These are phyloP conservation scores for Syzygium aromaticum DNA, from an alignment of 345 rosid genomes.

Conservation along the genomic window DNA sequence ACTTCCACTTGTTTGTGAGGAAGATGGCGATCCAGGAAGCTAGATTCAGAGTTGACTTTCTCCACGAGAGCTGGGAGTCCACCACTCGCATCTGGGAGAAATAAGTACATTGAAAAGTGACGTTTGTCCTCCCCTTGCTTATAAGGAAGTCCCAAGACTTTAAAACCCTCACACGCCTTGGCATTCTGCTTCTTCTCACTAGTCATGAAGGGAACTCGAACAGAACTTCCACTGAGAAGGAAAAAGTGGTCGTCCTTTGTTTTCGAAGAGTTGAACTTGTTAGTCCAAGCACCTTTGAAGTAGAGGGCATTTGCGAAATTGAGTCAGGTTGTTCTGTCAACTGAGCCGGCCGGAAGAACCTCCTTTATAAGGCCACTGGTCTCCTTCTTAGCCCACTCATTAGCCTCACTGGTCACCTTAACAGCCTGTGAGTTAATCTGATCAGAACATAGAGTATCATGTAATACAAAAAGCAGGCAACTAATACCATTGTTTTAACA, in stretches of 20 bases:
- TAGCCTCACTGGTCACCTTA: slow-evolving; percentile 53
- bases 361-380: slow-evolving; percentile 67
- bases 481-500: not conserved
- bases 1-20: slow-evolving; percentile 1
- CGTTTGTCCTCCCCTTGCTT: slow-evolving; percentile 61
- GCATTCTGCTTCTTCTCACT: slow-evolving; percentile 52
- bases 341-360: slow-evolving; percentile 60
- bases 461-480: not conserved
- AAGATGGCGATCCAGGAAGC: slow-evolving; percentile 8
- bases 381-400: slow-evolving; percentile 66
- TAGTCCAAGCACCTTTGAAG: slow-evolving; percentile 77
- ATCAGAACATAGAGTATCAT: not conserved
- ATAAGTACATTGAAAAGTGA: slow-evolving; percentile 63
- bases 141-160: slow-evolving; percentile 75
- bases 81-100: slow-evolving; percentile 49
- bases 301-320: slow-evolving; percentile 72
- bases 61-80: slow-evolving; percentile 3
- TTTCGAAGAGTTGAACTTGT: slow-evolving; percentile 42
- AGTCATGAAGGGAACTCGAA: slow-evolving; percentile 69
- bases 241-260: slow-evolving; percentile 57
- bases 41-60: slow-evolving; percentile 6
- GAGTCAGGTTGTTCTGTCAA: slow-evolving; percentile 41
- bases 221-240: slow-evolving; percentile 41
- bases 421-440: slow-evolving; percentile 35
- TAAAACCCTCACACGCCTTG: slow-evolving; percentile 46